Percentiles rank a stretch among this genome's conserved stretches.
Conservation (phyloP, 768 basidiomycete genomes). For the Udeniomyces megalosporus region DNA sequence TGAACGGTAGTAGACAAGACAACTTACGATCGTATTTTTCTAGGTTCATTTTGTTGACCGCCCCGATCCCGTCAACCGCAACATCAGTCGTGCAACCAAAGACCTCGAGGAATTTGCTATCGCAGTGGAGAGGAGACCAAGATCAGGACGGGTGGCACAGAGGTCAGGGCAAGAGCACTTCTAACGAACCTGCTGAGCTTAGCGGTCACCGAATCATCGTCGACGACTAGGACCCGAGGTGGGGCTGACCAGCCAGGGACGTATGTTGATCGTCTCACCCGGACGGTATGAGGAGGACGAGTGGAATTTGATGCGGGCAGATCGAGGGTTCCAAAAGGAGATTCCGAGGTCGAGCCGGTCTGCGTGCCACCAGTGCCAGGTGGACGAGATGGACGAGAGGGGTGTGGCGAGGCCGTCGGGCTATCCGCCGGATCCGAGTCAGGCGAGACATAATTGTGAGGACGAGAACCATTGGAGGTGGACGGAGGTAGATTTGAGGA, state of each 20-base stretch:
- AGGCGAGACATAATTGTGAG: no score
- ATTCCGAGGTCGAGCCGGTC: not conserved
- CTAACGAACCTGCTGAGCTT: slow-evolving; percentile 69
- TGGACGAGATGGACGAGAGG: no score
- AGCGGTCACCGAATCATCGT: slow-evolving; percentile 84
- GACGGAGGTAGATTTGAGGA: no score
- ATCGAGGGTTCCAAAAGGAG: not conserved
- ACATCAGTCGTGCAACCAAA: slow-evolving; percentile 91
- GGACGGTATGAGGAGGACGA: not conserved
- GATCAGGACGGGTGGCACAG: no score
- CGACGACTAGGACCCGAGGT: slow-evolving; percentile 78
- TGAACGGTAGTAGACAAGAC: not conserved
- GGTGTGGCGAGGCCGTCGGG: no score
- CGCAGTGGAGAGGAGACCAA: no score
- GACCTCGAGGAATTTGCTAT: slow-evolving; percentile 86
- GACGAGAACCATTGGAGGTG: no score
- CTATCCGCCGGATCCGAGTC: no score
- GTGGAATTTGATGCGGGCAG: not conserved
- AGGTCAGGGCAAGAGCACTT: no score
- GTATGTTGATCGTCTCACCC: slow-evolving; percentile 16
- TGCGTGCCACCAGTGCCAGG: not conserved
- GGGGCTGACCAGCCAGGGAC: slow-evolving; percentile 30
- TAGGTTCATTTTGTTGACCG: slow-evolving; percentile 90
- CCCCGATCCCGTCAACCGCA: slow-evolving; percentile 79
- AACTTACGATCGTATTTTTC: slow-evolving; percentile 78